Percentiles rank a stretch among this genome's conserved stretches.
phyloP scores from a whole-genome alignment of 805 yeast genomes.

The Priceomyces castillae region DNA sequence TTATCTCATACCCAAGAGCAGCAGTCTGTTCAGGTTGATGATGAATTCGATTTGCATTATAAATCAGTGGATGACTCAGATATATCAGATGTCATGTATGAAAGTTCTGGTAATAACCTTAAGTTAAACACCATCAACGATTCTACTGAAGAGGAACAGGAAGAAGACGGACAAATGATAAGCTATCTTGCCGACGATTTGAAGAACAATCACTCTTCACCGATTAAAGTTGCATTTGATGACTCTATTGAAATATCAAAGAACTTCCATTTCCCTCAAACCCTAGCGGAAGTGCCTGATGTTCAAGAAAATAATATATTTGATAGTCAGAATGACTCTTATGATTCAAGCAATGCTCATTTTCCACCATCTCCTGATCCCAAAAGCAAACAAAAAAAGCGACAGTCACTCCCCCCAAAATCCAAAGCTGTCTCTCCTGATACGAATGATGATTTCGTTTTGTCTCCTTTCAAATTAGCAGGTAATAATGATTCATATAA shows the following conservation, averaged over 20 bases:
- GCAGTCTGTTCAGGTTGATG: neutral
- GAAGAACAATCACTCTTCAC: conserved; percentile 25
- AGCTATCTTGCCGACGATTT: conserved; percentile 23
- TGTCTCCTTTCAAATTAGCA: conserved; percentile 42
- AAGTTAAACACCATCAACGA: conserved; percentile 18
- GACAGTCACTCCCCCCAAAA: conserved; percentile 36
- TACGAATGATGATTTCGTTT: conserved; percentile 33
- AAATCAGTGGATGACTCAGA: conserved; percentile 14
- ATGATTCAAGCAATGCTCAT: conserved; percentile 4
- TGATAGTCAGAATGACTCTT: neutral
- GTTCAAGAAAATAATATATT: neutral
- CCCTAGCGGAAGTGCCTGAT: neutral
- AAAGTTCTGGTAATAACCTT: conserved; percentile 3
- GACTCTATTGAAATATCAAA: conserved; percentile 20
- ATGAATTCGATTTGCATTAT: conserved; percentile 8
- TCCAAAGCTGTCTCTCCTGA: conserved; percentile 19
- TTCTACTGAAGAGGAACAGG: conserved; percentile 17
- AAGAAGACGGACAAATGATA: conserved; percentile 14
- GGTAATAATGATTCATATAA: conserved; percentile 17
- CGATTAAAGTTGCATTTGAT: conserved; percentile 18
- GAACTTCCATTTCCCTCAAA: conserved; percentile 26
- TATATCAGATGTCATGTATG: conserved; percentile 3
- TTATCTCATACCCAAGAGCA: conserved; percentile 3
- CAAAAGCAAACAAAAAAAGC: conserved; percentile 20
- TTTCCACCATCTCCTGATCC: conserved; percentile 38